Base-by-base conservation (phyloP, 805 yeast genomes). In the Candida quercuum region DNA sequence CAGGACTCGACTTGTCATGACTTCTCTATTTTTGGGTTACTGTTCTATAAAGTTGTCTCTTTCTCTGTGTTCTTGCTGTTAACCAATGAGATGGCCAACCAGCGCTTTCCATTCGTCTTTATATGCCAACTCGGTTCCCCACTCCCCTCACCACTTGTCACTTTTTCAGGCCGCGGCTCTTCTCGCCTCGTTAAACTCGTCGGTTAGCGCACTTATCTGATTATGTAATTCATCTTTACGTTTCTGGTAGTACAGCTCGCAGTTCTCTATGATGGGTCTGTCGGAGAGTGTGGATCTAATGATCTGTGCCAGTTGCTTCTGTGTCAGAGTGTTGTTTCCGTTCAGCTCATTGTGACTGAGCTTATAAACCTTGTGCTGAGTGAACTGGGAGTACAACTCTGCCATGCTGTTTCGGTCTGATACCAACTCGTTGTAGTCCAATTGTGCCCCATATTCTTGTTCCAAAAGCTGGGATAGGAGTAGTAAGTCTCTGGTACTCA, bases 191-290 rank as follows among this genome's bases (percentile, higher is more conserved):
- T 28, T 23, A 41, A 52, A 52, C 16, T 28, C 17, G 9, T 25
- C 25, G 29, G 44, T 38, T 16, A 34, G 37, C 17, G 33, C 27
- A 6, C 28, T 33, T 18, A 53, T 30, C n/a, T 41, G 41, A 13
- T 27, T 18, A 29, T 40, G 18, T 12, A 53, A 37, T 18, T 51
- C 53, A 3, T 32, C 31, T 9, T 38, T 24, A 7, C 58, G 39
- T 17, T 34, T 21, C 2, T 39, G 37, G 37, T 52, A 46, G 39
- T 36, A 45, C 8, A 29, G 35, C 36, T 53, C 58, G 22, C 57
- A 52, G 19, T 51, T 39, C 30, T 45, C 43, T 22, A 52, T 28
- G 11, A 51, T 21, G 4, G 34, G 35, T 24, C 28, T n/a, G 18
- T 34, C 6, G 6, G 32, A 18, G 14, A 29, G 24, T 13, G 13